Percentiles rank a stretch among this genome's conserved stretches.
These are phyloP conservation scores for Dactylellina sp. DNA, from an alignment of 2,329 filamentous ascomycete species.

Conservation along the genomic window DNA sequence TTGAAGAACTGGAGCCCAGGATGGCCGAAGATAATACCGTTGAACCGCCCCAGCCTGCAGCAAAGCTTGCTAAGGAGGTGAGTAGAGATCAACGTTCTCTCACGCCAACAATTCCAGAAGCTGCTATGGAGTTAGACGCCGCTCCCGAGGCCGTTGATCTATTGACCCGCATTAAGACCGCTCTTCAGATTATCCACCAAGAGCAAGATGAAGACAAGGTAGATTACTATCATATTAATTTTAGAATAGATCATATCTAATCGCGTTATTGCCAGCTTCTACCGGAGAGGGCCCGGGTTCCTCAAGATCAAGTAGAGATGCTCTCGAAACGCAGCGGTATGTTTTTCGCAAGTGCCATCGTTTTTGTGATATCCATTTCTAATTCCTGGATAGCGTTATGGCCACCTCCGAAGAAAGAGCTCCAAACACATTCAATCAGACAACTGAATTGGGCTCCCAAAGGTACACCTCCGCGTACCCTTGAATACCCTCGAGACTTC, in stretches of 20 bases:
- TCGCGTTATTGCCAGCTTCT: slow-evolving; percentile 3
- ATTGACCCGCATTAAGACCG: slow-evolving; percentile 9
- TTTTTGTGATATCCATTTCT: neutral
- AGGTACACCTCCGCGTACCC: slow-evolving; percentile 11
- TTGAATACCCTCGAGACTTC: slow-evolving; percentile 44
- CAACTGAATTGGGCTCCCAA: slow-evolving; percentile 12
- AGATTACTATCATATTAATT: neutral
- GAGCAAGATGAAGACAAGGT: slow-evolving; percentile 37
- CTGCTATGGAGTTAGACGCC: neutral
- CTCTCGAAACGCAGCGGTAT: slow-evolving; percentile 22
- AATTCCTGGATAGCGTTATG: slow-evolving; percentile 35
- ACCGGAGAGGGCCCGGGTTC: slow-evolving; percentile 26
- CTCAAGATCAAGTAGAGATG: slow-evolving; percentile 37
- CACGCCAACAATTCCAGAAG: too few relatives aligned
- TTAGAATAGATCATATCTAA: neutral
- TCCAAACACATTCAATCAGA: slow-evolving; percentile 29
- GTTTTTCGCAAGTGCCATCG: neutral
- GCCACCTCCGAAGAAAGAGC: slow-evolving; percentile 42
- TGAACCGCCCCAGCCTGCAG: neutral
- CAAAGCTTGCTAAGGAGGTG: too few relatives aligned
- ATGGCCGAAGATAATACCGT: neutral
- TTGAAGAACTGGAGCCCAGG: neutral
- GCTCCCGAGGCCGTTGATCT: neutral
- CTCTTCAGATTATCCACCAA: slow-evolving; percentile 9
- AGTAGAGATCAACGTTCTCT: too few relatives aligned